Evolutionary conservation across 2,329 filamentous ascomycete genomes (phyloP).

Genomic region (Alternaria gansuensis): DNA sequence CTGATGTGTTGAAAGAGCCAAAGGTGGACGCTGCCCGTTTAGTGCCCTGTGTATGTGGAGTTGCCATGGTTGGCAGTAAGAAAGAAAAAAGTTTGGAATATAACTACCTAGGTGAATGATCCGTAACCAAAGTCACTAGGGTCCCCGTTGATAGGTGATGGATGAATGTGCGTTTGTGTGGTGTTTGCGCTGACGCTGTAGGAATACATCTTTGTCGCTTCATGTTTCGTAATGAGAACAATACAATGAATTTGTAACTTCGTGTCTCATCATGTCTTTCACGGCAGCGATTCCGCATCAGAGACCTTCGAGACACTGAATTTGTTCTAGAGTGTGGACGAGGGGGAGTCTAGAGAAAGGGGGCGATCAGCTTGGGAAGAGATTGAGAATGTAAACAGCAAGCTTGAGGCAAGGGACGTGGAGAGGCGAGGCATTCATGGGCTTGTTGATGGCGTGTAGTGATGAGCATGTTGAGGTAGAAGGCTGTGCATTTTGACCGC

Average conservation of each 20-base stretch:
- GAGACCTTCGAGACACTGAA: not conserved
- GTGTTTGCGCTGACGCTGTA: constrained; percentile 3
- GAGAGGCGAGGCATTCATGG: not conserved
- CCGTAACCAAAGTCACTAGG: not conserved
- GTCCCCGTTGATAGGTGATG: not conserved
- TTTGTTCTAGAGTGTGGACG: not conserved
- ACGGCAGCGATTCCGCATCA: not conserved
- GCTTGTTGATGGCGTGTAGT: not conserved
- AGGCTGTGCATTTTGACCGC: no score
- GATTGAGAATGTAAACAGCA: constrained; percentile 3
- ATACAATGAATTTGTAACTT: not conserved
- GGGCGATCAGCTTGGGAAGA: not conserved
- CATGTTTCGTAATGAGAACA: not conserved
- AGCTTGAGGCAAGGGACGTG: constrained; percentile 2
- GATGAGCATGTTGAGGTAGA: no score
- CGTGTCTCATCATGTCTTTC: not conserved
- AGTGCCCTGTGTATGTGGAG: not conserved
- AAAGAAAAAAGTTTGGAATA: not conserved
- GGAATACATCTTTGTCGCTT: not conserved
- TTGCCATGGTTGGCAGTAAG: not conserved
- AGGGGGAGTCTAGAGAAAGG: not conserved
- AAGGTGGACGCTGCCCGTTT: not conserved
- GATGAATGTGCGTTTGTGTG: not conserved
- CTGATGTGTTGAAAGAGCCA: not conserved
- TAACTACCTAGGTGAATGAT: not conserved